Conservation (phyloP, 1,139 yeast species). For the Taiozyma onychis region DNA sequence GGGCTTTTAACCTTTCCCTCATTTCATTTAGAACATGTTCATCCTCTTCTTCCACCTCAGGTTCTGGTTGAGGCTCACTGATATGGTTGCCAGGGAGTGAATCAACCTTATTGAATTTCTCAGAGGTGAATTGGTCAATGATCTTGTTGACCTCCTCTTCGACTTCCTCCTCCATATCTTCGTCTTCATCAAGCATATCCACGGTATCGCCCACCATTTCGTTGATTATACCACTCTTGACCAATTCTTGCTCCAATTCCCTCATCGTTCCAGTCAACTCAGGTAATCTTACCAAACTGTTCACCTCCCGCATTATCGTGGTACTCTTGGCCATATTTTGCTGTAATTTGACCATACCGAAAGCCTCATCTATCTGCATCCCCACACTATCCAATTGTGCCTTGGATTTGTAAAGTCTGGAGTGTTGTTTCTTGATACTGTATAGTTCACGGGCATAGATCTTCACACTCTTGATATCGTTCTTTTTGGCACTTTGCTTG, state of each 20-base stretch:
- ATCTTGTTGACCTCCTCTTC: slow-evolving; percentile 66
- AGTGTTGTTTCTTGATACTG: slow-evolving; percentile 67
- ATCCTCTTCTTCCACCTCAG: slow-evolving; percentile 44
- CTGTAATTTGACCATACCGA: slow-evolving; percentile 78
- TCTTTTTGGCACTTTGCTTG: slow-evolving; percentile 69
- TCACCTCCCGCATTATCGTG: slow-evolving; percentile 83
- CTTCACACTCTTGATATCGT: slow-evolving; percentile 70
- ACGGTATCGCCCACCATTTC: slow-evolving; percentile 94
- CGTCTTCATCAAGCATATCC: slow-evolving; percentile 64
- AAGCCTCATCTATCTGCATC: slow-evolving; percentile 89
- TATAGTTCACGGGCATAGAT: slow-evolving; percentile 80
- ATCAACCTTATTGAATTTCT: slow-evolving; percentile 43
- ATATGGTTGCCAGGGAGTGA: slow-evolving; percentile 32
- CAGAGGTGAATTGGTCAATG: slow-evolving; percentile 44
- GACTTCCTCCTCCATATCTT: slow-evolving; percentile 59
- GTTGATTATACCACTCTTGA: slow-evolving; percentile 87
- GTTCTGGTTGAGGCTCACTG: slow-evolving; percentile 37
- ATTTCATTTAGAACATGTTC: slow-evolving; percentile 79
- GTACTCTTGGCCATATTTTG: slow-evolving; percentile 79
- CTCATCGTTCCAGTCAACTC: slow-evolving; percentile 81
- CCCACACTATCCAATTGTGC: slow-evolving; percentile 83
- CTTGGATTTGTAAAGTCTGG: slow-evolving; percentile 69
- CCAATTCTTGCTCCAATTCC: slow-evolving; percentile 79
- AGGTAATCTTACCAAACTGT: slow-evolving; percentile 70
- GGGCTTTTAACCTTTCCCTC: slow-evolving; percentile 83